These are phyloP conservation scores for Vinca major DNA, from an alignment of 305 asterid species.

Conservation along the genomic window DNA sequence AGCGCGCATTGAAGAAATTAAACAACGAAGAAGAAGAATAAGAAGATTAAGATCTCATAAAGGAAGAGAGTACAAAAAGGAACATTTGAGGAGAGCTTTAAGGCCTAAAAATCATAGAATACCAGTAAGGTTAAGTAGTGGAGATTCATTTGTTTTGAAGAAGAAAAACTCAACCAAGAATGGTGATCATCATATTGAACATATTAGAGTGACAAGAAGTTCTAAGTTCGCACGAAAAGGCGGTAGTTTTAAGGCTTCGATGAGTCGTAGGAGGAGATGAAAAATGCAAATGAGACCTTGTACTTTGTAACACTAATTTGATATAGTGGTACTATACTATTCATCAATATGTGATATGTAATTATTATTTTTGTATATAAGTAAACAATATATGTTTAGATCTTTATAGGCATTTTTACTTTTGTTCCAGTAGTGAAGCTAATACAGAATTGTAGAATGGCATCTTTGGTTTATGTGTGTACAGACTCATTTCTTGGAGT, in stretches of 20 bases:
- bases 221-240: slow-evolving; percentile 45
- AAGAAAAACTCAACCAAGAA: slow-evolving; percentile 17
- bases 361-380: no score
- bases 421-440: no score
- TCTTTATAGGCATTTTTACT: no score
- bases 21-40: slow-evolving; percentile 7
- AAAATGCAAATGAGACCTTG: neutral
- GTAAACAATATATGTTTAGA: no score
- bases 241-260: slow-evolving; percentile 20
- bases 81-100: slow-evolving; percentile 46
- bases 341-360: no score
- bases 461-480: no score
- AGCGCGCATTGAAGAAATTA: slow-evolving; percentile 13
- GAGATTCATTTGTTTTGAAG: slow-evolving; percentile 23
- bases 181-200: slow-evolving; percentile 21
- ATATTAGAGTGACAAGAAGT: slow-evolving; percentile 37
- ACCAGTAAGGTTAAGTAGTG: slow-evolving; percentile 21
- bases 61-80: slow-evolving; percentile 29
- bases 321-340: no score
- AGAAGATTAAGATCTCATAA: slow-evolving; percentile 13
- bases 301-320: no score
- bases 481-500: no score
- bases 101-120: slow-evolving; percentile 43
- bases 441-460: no score
- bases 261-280: slow-evolving; percentile 21